These are phyloP conservation scores for Termitomyces sp. DNA, from an alignment of 768 basidiomycete species.

Conservation along the genomic window DNA sequence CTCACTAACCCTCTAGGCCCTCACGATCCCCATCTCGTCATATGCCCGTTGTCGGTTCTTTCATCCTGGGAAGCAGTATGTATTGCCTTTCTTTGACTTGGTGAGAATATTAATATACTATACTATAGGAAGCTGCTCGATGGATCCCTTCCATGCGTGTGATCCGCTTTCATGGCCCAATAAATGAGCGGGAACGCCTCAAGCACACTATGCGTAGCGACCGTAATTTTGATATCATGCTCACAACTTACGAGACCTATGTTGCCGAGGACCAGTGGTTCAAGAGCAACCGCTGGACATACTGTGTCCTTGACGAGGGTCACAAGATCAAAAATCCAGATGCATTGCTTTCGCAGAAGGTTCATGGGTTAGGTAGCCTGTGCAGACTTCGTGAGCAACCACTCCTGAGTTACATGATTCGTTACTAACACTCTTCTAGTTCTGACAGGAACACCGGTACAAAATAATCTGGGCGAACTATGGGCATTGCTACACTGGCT, in stretches of 20 bases:
- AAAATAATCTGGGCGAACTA: constrained; percentile 60
- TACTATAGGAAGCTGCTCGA: constrained; percentile 44
- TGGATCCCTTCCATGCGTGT: constrained; percentile 52
- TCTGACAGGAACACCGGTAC: constrained; percentile 72
- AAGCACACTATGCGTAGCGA: constrained; percentile 39
- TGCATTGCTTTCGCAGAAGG: constrained; percentile 46
- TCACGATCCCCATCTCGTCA: constrained; percentile 64
- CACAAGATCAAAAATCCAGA: constrained; percentile 73
- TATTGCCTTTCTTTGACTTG: background rate
- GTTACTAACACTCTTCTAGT: constrained; percentile 31
- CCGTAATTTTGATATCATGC: constrained; percentile 49
- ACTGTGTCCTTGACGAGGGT: constrained; percentile 63
- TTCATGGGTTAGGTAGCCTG: constrained; percentile 54
- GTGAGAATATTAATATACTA: background rate
- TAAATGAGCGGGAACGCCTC: constrained; percentile 51
- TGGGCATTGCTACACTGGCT: constrained; percentile 57
- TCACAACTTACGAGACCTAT: constrained; percentile 71
- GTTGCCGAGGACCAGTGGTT: constrained; percentile 57
- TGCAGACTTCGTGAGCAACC: constrained; percentile 48
- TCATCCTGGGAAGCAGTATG: constrained; percentile 54
- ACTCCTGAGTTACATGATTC: background rate
- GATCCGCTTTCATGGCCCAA: constrained; percentile 61
- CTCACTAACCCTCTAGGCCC: constrained; percentile 22
- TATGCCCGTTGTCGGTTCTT: constrained; percentile 70
- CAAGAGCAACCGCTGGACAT: constrained; percentile 55